phyloP scores from a whole-genome alignment of 2,329 filamentous ascomycete species.

The Ramularia collo-cygni region DNA sequence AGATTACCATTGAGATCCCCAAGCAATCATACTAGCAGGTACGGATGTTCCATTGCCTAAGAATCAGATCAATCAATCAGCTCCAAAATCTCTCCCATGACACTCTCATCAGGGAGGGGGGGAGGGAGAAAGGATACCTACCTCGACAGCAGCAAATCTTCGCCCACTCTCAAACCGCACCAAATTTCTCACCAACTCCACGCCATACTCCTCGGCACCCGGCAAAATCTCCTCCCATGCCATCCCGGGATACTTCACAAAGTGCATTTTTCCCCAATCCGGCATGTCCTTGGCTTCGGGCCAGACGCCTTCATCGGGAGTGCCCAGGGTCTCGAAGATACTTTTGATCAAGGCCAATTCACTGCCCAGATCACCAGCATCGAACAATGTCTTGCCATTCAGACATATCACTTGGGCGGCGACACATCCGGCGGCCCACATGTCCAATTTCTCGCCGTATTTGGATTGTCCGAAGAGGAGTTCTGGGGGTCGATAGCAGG shows the following conservation, averaged over 20 bases:
- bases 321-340: slow-evolving; percentile 87
- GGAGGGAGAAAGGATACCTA: slow-evolving; percentile 28
- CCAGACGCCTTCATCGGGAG: slow-evolving; percentile 73
- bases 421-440: slow-evolving; percentile 84
- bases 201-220: slow-evolving; percentile 49
- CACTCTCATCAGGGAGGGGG: no score
- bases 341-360: slow-evolving; percentile 86
- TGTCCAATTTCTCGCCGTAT: slow-evolving; percentile 69
- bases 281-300: slow-evolving; percentile 67
- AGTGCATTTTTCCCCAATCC: slow-evolving; percentile 82
- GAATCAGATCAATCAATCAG: slow-evolving; percentile 1
- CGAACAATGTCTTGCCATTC: slow-evolving; percentile 61
- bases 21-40: no score
- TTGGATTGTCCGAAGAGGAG: slow-evolving; percentile 73
- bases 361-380: slow-evolving; percentile 82
- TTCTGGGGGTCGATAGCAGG: slow-evolving; percentile 84
- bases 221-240: slow-evolving; percentile 66
- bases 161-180: slow-evolving; percentile 65
- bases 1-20: no score
- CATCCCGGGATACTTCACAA: slow-evolving; percentile 62
- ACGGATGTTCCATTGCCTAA: slow-evolving; percentile 15
- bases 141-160: slow-evolving; percentile 62
- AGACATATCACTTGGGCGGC: slow-evolving; percentile 65
- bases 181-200: slow-evolving; percentile 59
- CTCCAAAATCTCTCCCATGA: background rate